Conservation (phyloP, 1,139 yeast species). For the Candida gigantensis region DNA sequence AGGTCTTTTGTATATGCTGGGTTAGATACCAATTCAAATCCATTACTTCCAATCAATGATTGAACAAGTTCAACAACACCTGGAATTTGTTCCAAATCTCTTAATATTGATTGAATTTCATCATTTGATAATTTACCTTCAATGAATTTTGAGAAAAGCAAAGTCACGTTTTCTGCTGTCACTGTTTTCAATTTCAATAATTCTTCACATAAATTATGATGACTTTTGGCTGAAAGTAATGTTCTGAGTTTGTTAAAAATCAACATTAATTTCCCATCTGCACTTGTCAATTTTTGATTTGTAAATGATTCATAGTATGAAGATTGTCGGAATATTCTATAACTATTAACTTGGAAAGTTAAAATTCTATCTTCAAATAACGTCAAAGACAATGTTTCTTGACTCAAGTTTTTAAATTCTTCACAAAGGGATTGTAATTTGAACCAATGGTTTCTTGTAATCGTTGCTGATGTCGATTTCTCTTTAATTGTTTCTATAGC, state of each 20-base stretch:
- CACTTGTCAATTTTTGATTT: constrained; percentile 14
- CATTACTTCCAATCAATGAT: constrained; percentile 22
- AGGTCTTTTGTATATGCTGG: constrained; percentile 7
- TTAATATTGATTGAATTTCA: constrained; percentile 23
- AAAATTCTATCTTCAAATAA: constrained; percentile 16
- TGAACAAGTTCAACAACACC: constrained; percentile 27
- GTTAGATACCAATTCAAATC: constrained; percentile 14
- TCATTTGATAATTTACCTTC: constrained; percentile 25
- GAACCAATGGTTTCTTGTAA: constrained; percentile 41
- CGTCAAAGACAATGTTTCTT: constrained; percentile 45
- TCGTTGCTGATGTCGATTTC: constrained; percentile 10
- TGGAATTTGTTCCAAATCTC: constrained; percentile 26
- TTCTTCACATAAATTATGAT: constrained; percentile 23
- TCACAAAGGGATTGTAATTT: constrained; percentile 64
- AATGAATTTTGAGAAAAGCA: constrained; percentile 25
- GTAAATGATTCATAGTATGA: constrained; percentile 33
- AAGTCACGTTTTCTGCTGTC: constrained; percentile 16
- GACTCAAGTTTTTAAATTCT: constrained; percentile 60
- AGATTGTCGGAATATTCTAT: constrained; percentile 34
- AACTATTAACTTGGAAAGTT: constrained; percentile 35
- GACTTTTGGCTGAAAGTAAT: constrained; percentile 30
- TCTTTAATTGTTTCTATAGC: constrained; percentile 25
- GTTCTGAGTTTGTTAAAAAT: constrained; percentile 24
- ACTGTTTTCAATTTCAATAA: constrained; percentile 12
- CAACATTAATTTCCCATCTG: constrained; percentile 22